Evolutionary conservation across 192 early-diverging fungal species (phyloP).

Genomic region (Backusella tuberculispora): DNA sequence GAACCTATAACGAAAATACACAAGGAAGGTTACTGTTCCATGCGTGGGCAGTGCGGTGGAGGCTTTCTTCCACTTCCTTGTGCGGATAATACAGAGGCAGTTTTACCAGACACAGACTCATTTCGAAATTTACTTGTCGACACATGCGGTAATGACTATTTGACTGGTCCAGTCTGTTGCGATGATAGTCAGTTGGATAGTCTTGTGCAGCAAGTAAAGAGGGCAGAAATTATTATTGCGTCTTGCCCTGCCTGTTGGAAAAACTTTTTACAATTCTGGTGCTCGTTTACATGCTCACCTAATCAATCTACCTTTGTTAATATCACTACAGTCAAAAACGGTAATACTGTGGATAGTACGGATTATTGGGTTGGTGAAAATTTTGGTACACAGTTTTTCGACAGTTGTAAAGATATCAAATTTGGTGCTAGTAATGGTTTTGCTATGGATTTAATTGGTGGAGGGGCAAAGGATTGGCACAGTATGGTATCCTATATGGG

Average conservation of each 20-base stretch:
- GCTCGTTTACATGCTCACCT: constrained; percentile 67
- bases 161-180: constrained; percentile 56
- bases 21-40: constrained; percentile 58
- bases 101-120: constrained; percentile 42
- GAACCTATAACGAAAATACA: constrained; percentile 40
- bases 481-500: constrained; percentile 63
- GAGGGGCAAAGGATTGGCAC: constrained; percentile 60
- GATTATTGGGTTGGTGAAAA: constrained; percentile 60
- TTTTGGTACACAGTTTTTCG: constrained; percentile 59
- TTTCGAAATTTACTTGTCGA: constrained; percentile 51
- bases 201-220: constrained; percentile 51
- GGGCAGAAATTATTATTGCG: constrained; percentile 55
- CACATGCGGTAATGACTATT: constrained; percentile 56
- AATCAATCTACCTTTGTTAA: constrained; percentile 69
- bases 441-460: constrained; percentile 69
- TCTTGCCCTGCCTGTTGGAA: constrained; percentile 70
- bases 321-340: constrained; percentile 44
- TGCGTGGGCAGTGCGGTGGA: constrained; percentile 61
- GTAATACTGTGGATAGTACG: constrained; percentile 47
- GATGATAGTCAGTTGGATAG: constrained; percentile 55
- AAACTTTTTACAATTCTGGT: constrained; percentile 68
- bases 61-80: constrained; percentile 52
- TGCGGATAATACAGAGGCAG: constrained; percentile 52
- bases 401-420: constrained; percentile 71
- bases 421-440: constrained; percentile 67